Evolutionary conservation across 345 rosid species (phyloP).

Genomic region (Linum trigynum): DNA sequence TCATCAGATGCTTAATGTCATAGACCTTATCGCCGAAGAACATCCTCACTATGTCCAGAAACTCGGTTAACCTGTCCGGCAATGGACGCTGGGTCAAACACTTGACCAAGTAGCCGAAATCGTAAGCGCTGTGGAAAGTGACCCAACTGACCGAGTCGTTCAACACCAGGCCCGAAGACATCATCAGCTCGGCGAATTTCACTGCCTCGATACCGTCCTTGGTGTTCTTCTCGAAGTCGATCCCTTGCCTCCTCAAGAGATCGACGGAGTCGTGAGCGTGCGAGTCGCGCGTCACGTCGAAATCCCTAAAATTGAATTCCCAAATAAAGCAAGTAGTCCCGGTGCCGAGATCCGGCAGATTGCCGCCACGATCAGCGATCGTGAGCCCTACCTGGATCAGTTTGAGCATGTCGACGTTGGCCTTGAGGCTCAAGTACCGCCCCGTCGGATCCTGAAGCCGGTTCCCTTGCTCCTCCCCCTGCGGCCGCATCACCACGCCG

Average conservation of each 20-base stretch:
- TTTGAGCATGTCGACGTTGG: slow-evolving; percentile 23
- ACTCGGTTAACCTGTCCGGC: slow-evolving; percentile 14
- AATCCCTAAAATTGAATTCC: slow-evolving; percentile 26
- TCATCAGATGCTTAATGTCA: slow-evolving; percentile 25
- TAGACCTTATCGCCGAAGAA: slow-evolving; percentile 21
- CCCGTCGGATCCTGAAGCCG: neutral
- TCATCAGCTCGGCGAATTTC: slow-evolving; percentile 24
- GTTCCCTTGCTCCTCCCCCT: neutral
- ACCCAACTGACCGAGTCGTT: slow-evolving; percentile 26
- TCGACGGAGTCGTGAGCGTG: slow-evolving; percentile 24
- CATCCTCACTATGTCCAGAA: slow-evolving; percentile 16
- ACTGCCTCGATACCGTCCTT: slow-evolving; percentile 20
- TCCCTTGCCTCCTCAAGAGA: slow-evolving; percentile 21
- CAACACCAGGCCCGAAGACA: slow-evolving; percentile 29
- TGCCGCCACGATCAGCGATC: slow-evolving; percentile 20
- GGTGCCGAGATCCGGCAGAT: slow-evolving; percentile 18
- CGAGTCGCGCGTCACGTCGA: slow-evolving; percentile 17
- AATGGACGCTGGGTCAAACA: slow-evolving; percentile 15
- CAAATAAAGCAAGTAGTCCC: slow-evolving; percentile 15
- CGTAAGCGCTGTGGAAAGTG: slow-evolving; percentile 31
- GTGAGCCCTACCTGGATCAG: slow-evolving; percentile 30
- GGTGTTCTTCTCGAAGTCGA: slow-evolving; percentile 21
- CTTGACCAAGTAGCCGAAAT: slow-evolving; percentile 27
- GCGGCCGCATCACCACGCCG: slow-evolving; percentile 1
- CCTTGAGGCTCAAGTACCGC: slow-evolving; percentile 15